Evolutionary conservation across 106 monocot genomes (phyloP).

Genomic region (Dendrobium catenatum): DNA sequence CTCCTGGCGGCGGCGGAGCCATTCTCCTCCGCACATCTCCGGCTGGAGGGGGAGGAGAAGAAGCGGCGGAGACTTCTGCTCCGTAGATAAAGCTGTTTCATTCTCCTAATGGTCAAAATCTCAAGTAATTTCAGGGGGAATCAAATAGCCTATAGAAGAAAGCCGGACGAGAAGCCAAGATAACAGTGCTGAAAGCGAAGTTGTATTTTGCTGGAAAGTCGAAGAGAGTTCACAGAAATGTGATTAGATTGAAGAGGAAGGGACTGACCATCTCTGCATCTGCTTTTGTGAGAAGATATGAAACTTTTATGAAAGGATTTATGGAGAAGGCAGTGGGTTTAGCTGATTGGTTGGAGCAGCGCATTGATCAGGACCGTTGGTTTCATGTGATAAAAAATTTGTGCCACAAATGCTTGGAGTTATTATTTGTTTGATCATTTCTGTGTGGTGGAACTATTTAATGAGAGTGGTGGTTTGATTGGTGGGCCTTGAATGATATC

Average conservation of each 20-base stretch:
- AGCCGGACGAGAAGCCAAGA: neutral
- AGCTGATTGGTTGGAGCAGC: neutral
- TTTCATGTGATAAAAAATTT: neutral
- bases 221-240: neutral
- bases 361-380: neutral
- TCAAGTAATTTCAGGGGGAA: neutral
- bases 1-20: neutral
- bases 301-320: constrained; percentile 4
- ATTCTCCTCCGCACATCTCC: constrained; percentile 3
- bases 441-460: too few relatives aligned
- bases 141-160: neutral
- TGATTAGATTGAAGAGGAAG: neutral
- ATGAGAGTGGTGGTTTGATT: too few relatives aligned
- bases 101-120: neutral
- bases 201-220: neutral
- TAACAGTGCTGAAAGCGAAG: neutral
- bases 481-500: too few relatives aligned
- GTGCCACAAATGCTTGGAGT: too few relatives aligned
- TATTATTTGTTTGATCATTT: too few relatives aligned
- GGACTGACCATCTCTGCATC: neutral
- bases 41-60: constrained; percentile 25
- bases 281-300: neutral
- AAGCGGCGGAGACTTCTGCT: constrained; percentile 41
- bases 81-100: constrained; percentile 25
- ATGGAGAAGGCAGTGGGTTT: constrained; percentile 4